These are phyloP conservation scores for Mycocentrospora acerina DNA, from an alignment of 2,329 filamentous ascomycete species.

Conservation along the genomic window DNA sequence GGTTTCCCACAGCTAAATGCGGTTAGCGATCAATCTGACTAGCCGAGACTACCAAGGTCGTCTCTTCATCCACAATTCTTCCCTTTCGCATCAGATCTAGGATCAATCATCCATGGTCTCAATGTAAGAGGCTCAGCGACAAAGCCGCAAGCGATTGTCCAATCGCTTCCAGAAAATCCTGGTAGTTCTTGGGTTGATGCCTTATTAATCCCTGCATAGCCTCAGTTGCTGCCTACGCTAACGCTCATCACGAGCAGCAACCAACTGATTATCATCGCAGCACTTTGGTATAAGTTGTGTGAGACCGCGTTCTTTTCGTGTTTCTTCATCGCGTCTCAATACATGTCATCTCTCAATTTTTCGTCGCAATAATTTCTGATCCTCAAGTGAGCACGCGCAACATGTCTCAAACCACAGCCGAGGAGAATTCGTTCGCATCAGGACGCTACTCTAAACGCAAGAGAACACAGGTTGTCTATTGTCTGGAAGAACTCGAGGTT, in stretches of 20 bases:
- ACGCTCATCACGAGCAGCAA: conserved; percentile 14
- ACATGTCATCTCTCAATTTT: neutral
- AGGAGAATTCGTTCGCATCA: conserved; percentile 14
- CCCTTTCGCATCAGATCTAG: neutral
- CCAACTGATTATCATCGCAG: conserved; percentile 11
- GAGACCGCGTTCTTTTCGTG: conserved; percentile 28
- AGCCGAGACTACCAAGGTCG: conserved; percentile 6
- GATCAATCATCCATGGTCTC: too few species aligned
- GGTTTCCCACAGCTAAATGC: conserved; percentile 10
- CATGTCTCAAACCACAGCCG: conserved; percentile 17
- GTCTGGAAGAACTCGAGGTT: conserved; percentile 24
- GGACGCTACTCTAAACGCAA: conserved; percentile 38
- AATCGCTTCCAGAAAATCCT: too few species aligned
- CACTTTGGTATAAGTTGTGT: conserved; percentile 22
- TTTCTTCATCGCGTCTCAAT: conserved; percentile 12
- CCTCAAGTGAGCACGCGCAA: neutral
- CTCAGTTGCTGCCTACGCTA: conserved; percentile 37
- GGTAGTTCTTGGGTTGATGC: conserved; percentile 24
- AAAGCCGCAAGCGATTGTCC: too few species aligned
- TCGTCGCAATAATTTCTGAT: neutral
- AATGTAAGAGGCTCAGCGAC: too few species aligned
- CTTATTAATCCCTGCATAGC: conserved; percentile 26
- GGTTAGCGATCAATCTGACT: conserved; percentile 21
- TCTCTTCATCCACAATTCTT: neutral
- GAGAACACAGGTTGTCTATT: conserved; percentile 34